These are phyloP conservation scores for Chaetomidium leptoderma DNA, from an alignment of 495 filamentous ascomycete species.

Conservation along the genomic window DNA sequence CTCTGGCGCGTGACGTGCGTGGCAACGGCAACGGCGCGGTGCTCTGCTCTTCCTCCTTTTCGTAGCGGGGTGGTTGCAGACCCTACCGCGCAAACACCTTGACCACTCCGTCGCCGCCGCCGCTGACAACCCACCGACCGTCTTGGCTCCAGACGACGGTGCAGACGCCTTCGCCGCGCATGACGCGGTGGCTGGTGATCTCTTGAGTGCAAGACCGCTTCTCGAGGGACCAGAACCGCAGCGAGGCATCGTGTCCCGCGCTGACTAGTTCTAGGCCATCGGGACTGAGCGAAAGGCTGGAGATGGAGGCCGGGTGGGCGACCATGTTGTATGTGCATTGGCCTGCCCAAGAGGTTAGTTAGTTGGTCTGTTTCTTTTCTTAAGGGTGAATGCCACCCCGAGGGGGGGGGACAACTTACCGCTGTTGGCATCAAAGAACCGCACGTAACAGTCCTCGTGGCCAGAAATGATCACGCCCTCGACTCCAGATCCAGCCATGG, in stretches of 20 bases:
- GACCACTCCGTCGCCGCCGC: constrained; percentile 91
- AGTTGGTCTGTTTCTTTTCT: too few relatives aligned
- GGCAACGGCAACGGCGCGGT: background rate
- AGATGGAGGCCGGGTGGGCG: constrained; percentile 88
- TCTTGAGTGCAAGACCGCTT: constrained; percentile 92
- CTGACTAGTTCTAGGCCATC: constrained; percentile 93
- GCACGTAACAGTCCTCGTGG: constrained; percentile 90
- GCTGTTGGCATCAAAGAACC: constrained; percentile 97
- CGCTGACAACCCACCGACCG: constrained; percentile 88
- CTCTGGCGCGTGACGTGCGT: background rate
- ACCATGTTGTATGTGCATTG: constrained; percentile 99
- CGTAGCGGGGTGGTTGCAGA: constrained; percentile 4
- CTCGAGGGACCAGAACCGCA: constrained; percentile 97
- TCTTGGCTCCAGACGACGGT: constrained; percentile 91
- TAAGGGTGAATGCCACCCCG: background rate
- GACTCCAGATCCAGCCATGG: constrained; percentile 60
- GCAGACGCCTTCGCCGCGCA: constrained; percentile 94
- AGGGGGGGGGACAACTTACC: constrained; percentile 57
- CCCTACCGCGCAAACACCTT: constrained; percentile 75
- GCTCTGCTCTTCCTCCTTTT: background rate
- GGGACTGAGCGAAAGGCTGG: constrained; percentile 81
- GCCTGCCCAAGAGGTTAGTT: constrained; percentile 54
- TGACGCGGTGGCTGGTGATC: constrained; percentile 80
- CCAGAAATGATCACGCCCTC: constrained; percentile 92
- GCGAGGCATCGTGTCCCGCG: constrained; percentile 87